A percentile compares a stretch with the other conserved stretches of the same genome.
Evolutionary conservation across 768 basidiomycete genomes (phyloP).

Genomic region (Lactarius evosmus): DNA sequence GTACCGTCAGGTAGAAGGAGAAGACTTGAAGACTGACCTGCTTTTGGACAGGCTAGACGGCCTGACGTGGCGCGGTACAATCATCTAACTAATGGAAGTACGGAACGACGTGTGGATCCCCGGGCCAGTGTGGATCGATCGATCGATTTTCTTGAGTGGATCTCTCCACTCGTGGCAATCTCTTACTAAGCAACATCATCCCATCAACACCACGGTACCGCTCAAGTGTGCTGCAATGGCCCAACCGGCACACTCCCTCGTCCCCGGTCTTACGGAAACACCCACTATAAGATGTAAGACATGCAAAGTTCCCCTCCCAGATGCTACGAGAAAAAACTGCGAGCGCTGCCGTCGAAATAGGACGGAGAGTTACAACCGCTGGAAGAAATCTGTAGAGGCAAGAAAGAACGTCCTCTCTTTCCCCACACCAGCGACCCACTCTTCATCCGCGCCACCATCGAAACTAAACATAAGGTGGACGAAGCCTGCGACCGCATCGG

Average conservation of each 20-base stretch:
- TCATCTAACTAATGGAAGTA: no score
- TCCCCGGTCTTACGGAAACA: neutral
- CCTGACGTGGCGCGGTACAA: no score
- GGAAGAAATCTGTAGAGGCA: neutral
- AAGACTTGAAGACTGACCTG: no score
- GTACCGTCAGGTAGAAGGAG: no score
- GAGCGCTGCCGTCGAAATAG: slow-evolving; percentile 4
- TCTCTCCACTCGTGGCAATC: no score
- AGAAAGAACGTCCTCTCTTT: neutral
- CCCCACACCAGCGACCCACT: neutral
- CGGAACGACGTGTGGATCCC: neutral
- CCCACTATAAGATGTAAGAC: slow-evolving; percentile 4
- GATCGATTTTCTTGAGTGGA: neutral
- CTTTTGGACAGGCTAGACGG: no score
- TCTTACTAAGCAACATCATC: neutral
- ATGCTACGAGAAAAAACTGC: slow-evolving; percentile 13
- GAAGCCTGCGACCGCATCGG: neutral
- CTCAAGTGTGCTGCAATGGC: neutral
- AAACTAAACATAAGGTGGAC: neutral
- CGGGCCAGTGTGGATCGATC: no score
- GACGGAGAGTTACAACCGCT: slow-evolving; percentile 2
- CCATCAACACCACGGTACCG: neutral
- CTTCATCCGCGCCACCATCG: neutral
- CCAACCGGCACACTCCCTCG: neutral
- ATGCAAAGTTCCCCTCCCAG: neutral